Evolutionary conservation across 2,329 filamentous ascomycete species (phyloP).

Genomic region (Fusarium duplospermum): DNA sequence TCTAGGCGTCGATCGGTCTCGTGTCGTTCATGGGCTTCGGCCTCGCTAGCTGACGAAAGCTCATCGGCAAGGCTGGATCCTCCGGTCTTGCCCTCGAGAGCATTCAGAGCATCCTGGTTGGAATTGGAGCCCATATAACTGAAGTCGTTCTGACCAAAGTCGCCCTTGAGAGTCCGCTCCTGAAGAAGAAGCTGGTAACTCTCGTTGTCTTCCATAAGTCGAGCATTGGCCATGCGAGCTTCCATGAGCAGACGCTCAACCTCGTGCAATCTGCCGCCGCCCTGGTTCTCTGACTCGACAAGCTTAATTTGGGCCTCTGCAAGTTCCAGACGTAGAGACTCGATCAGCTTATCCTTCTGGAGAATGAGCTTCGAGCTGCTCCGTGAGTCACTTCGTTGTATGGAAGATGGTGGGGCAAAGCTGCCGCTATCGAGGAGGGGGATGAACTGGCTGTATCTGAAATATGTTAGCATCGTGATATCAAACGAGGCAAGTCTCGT

Average conservation of each 20-base stretch:
- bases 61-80: slow-evolving; percentile 84
- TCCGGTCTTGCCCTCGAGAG: slow-evolving; percentile 67
- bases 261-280: slow-evolving; percentile 86
- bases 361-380: slow-evolving; percentile 90
- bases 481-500: not conserved
- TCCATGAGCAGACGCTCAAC: slow-evolving; percentile 93
- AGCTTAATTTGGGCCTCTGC: slow-evolving; percentile 96
- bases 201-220: slow-evolving; percentile 98
- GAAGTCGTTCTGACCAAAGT: slow-evolving; percentile 87
- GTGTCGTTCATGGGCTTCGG: slow-evolving; percentile 61
- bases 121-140: slow-evolving; percentile 71
- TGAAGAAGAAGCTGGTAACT: slow-evolving; percentile 95
- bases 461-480: slow-evolving; percentile 33
- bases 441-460: slow-evolving; percentile 63
- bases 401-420: slow-evolving; percentile 86
- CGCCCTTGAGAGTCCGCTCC: slow-evolving; percentile 94
- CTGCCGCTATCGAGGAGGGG: slow-evolving; percentile 79
- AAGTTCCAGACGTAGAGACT: slow-evolving; percentile 89
- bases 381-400: slow-evolving; percentile 88
- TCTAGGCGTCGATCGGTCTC: slow-evolving; percentile 73
- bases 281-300: slow-evolving; percentile 92
- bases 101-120: slow-evolving; percentile 73
- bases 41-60: slow-evolving; percentile 75
- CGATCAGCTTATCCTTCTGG: slow-evolving; percentile 97
- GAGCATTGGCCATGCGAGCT: slow-evolving; percentile 93